Evolutionary conservation across 1,284 basidiomycete species (phyloP).

Genomic region (Crepidotus sp.): DNA sequence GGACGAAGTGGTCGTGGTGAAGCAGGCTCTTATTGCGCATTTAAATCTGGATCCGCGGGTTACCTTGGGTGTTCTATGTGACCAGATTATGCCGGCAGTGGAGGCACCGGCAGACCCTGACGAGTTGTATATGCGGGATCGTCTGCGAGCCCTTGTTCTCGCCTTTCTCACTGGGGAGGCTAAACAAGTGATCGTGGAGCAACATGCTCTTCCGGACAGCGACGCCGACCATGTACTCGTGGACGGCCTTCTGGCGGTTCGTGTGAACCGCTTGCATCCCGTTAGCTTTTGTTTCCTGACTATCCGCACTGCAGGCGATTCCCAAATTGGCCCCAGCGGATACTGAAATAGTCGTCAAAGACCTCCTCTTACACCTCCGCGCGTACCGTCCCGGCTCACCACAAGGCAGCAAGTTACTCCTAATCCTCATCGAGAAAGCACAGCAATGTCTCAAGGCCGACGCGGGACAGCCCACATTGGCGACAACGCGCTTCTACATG

Average conservation of each 20-base stretch:
- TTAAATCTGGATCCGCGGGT: conserved; percentile 52
- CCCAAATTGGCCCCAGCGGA: conserved; percentile 35
- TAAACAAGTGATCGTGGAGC: conserved; percentile 37
- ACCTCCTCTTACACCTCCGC: conserved; percentile 40
- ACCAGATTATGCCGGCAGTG: conserved; percentile 49
- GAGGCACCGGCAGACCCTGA: conserved; percentile 44
- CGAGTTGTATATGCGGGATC: conserved; percentile 48
- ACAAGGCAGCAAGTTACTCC: conserved; percentile 37
- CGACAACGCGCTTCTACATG: conserved; percentile 35
- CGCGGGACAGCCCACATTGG: conserved; percentile 28
- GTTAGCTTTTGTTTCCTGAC: neutral
- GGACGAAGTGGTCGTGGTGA: conserved; percentile 53
- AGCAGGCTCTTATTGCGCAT: conserved; percentile 50
- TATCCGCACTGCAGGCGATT: conserved; percentile 34
- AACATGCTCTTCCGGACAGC: conserved; percentile 36
- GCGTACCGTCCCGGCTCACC: conserved; percentile 20
- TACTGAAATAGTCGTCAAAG: conserved; percentile 40
- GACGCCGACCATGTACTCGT: conserved; percentile 42
- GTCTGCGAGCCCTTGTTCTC: conserved; percentile 49
- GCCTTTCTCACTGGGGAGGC: conserved; percentile 49
- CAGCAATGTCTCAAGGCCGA: conserved; percentile 31
- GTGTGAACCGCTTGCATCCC: conserved; percentile 14
- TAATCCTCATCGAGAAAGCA: conserved; percentile 35
- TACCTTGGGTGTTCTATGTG: conserved; percentile 58
- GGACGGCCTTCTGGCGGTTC: conserved; percentile 41